Percentiles rank a stretch among this genome's conserved stretches.
Evolutionary conservation across 2,329 filamentous ascomycete genomes (phyloP).

Genomic region (Neospermospora avenae): DNA sequence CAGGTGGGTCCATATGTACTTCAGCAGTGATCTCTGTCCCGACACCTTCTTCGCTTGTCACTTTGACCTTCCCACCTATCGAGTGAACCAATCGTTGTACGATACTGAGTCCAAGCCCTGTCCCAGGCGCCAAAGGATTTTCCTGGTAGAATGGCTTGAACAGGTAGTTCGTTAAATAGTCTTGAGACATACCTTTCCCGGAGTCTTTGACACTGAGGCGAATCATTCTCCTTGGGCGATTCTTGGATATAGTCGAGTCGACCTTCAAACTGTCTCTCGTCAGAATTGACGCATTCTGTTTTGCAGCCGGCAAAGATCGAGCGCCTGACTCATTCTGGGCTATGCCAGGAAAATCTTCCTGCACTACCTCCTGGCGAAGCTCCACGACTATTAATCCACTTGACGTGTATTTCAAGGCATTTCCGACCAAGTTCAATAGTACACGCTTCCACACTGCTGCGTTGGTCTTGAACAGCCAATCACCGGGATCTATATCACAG

Average conservation of each 20-base stretch:
- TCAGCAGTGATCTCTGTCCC: slow-evolving; percentile 34
- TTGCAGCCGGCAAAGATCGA: neutral
- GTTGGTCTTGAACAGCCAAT: slow-evolving; percentile 41
- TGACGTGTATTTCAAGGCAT: slow-evolving; percentile 57
- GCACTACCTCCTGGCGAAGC: neutral
- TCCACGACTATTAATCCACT: slow-evolving; percentile 45
- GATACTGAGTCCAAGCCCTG: slow-evolving; percentile 53
- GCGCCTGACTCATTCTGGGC: neutral
- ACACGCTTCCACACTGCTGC: slow-evolving; percentile 46
- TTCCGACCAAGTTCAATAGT: slow-evolving; percentile 59
- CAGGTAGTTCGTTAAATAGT: slow-evolving; percentile 54
- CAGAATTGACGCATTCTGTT: neutral
- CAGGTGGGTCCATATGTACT: neutral
- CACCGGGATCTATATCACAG: slow-evolving; percentile 6
- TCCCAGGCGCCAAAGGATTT: slow-evolving; percentile 40
- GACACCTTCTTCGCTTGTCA: slow-evolving; percentile 48
- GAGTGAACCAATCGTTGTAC: slow-evolving; percentile 58
- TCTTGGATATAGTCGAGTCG: neutral
- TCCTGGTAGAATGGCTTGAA: slow-evolving; percentile 55
- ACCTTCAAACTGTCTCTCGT: neutral
- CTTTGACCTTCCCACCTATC: slow-evolving; percentile 54
- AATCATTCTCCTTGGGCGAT: neutral
- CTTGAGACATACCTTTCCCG: slow-evolving; percentile 59
- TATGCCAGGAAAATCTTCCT: neutral
- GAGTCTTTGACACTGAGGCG: slow-evolving; percentile 52